Conservation (phyloP, 1,139 yeast species). For the Hansenula anomala region DNA sequence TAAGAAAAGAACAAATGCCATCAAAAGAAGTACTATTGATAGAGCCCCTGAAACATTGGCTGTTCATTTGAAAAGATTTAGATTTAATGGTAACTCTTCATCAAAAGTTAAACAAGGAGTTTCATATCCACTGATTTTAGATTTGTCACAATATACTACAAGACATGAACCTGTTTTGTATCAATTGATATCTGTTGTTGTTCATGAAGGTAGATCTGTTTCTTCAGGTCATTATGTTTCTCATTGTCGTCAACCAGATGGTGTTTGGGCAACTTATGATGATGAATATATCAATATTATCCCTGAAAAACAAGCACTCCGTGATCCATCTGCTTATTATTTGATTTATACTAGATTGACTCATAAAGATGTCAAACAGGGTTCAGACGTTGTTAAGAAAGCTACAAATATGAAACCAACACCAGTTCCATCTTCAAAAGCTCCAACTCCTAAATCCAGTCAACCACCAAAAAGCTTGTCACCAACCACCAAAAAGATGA, state of each 20-base stretch:
- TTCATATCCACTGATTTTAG: conserved; percentile 71
- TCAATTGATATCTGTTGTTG: conserved; percentile 78
- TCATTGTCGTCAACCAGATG: conserved; percentile 88
- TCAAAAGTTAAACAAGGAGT: conserved; percentile 88
- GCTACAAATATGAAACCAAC: no score
- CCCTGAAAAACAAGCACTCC: conserved; percentile 67
- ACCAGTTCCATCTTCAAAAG: conserved; percentile 2
- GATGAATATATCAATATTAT: conserved; percentile 82
- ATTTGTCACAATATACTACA: conserved; percentile 61
- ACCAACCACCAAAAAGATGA: no score
- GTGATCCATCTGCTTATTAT: conserved; percentile 87
- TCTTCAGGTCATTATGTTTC: conserved; percentile 93
- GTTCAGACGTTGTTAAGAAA: conserved; percentile 5
- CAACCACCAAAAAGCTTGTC: background rate
- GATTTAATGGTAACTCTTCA: conserved; percentile 72
- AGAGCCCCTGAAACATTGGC: conserved; percentile 86
- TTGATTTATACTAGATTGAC: conserved; percentile 75
- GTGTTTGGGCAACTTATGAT: conserved; percentile 89
- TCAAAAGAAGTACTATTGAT: conserved; percentile 68
- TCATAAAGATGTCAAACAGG: conserved; percentile 31
- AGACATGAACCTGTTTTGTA: conserved; percentile 50
- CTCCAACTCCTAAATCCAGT: conserved; percentile 1
- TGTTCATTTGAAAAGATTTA: conserved; percentile 84
- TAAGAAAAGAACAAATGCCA: conserved; percentile 69
- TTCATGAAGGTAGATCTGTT: conserved; percentile 91